A percentile compares a stretch with the other conserved stretches of the same genome.
Evolutionary conservation across 345 rosid species (phyloP).

Genomic region (sweet orange (Citrus sinensis)): DVS_A1.0 CM039163.1:51135001-51135500

Average conservation of each 20-base stretch:
- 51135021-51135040: slow-evolving; percentile 31
- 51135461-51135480: slow-evolving; percentile 70
- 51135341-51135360: slow-evolving; percentile 70
- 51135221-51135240: slow-evolving; percentile 80
- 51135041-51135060: slow-evolving; percentile 68
- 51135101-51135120: slow-evolving; percentile 72
- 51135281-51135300: slow-evolving; percentile 77
- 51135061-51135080: slow-evolving; percentile 60
- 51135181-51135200: slow-evolving; percentile 78
- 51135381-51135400: slow-evolving; percentile 59
- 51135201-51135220: slow-evolving; percentile 64
- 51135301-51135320: slow-evolving; percentile 62
- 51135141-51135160: slow-evolving; percentile 62
- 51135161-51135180: slow-evolving; percentile 88
- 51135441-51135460: slow-evolving; percentile 78
- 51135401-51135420: slow-evolving; percentile 46
- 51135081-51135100: slow-evolving; percentile 70
- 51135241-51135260: slow-evolving; percentile 70
- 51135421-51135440: slow-evolving; percentile 84
- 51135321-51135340: slow-evolving; percentile 66
- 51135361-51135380: slow-evolving; percentile 76
- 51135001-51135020: slow-evolving; percentile 46
- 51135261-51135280: slow-evolving; percentile 75
- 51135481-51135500: slow-evolving; percentile 68
- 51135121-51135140: slow-evolving; percentile 68